Evolutionary conservation across 1,284 basidiomycete genomes (phyloP).

Genomic region (Ganoderma multipileum): DNA sequence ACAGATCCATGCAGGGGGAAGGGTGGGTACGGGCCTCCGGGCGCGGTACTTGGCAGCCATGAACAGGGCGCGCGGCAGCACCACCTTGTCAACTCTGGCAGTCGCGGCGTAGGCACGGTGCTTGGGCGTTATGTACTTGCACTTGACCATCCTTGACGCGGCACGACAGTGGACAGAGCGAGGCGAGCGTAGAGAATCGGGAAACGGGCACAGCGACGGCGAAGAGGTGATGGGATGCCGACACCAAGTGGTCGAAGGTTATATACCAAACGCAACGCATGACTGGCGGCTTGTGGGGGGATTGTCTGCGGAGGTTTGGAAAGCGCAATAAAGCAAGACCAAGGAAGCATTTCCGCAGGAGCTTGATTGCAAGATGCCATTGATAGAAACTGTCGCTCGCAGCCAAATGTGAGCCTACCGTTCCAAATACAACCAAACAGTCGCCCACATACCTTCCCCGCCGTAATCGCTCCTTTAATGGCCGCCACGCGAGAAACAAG

Average conservation of each 20-base stretch:
- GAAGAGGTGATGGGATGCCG: constrained; percentile 4
- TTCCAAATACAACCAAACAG: constrained; percentile 29
- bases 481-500: constrained; percentile 21
- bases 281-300: constrained; percentile 12
- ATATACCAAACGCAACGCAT: constrained; percentile 19
- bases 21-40: constrained; percentile 14
- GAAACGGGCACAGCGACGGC: neutral
- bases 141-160: constrained; percentile 5
- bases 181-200: neutral
- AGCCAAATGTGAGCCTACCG: constrained; percentile 28
- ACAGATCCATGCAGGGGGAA: neutral
- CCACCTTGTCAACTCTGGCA: neutral
- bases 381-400: constrained; percentile 19
- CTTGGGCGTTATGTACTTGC: constrained; percentile 1
- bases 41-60: constrained; percentile 18
- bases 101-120: constrained; percentile 2
- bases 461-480: constrained; percentile 12
- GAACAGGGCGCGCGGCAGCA: constrained; percentile 11
- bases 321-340: constrained; percentile 28
- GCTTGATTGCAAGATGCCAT: constrained; percentile 28
- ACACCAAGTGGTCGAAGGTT: neutral
- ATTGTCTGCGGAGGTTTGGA: constrained; percentile 18
- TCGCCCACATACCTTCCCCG: constrained; percentile 22
- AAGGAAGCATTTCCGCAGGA: constrained; percentile 13
- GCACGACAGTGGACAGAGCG: constrained; percentile 2